Evolutionary conservation across 805 yeast genomes (phyloP).

Genomic region (Nakazawaea wickerhamii): DNA sequence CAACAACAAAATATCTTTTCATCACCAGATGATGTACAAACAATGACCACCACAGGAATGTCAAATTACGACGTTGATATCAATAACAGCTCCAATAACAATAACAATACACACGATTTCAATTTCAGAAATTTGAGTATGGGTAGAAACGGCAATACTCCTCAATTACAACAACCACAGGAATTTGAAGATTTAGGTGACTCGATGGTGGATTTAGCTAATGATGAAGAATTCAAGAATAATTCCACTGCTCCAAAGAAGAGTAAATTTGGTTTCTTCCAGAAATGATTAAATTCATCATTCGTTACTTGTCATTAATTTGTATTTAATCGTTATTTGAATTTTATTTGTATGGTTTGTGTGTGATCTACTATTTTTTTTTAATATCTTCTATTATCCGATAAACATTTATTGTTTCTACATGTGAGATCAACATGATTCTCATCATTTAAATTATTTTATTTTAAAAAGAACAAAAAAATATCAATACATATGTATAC

Average conservation of each 20-base stretch:
- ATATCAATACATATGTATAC: too few species aligned
- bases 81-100: too few species aligned
- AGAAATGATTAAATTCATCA: neutral
- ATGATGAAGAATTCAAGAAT: neutral
- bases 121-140: slow-evolving; percentile 8
- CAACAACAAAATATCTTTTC: slow-evolving; percentile 1
- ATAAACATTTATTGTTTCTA: too few species aligned
- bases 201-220: neutral
- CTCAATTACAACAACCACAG: slow-evolving; percentile 3
- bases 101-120: slow-evolving; percentile 1
- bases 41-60: slow-evolving; percentile 1
- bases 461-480: too few species aligned
- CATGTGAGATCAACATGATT: too few species aligned
- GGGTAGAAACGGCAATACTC: neutral
- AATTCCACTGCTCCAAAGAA: neutral
- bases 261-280: neutral
- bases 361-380: too few species aligned
- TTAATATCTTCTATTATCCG: too few species aligned
- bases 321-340: neutral
- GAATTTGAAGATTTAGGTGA: slow-evolving; percentile 4
- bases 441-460: too few species aligned
- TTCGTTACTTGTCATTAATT: too few species aligned
- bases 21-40: neutral
- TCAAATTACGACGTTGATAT: slow-evolving; percentile 6
- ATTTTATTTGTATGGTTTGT: too few species aligned